phyloP scores from a whole-genome alignment of 257 asterid species.

The Solanum habrochaites region DNA sequence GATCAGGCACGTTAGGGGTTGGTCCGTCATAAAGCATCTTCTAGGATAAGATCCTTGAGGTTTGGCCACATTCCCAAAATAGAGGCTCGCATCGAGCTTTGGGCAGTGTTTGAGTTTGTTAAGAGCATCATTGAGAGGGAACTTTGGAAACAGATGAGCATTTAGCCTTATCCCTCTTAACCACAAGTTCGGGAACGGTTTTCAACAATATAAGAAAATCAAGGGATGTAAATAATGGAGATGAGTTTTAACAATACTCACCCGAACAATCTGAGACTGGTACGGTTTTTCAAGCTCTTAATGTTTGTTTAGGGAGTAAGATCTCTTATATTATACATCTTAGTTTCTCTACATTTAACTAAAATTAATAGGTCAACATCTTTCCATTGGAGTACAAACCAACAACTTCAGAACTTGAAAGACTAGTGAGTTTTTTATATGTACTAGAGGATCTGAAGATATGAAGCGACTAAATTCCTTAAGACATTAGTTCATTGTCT shows the following conservation, averaged over 20 bases:
- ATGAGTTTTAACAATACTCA: too few species aligned
- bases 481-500: background rate
- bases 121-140: too few species aligned
- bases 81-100: too few species aligned
- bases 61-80: too few species aligned
- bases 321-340: fast-evolving
- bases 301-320: background rate
- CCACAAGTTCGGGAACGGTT: too few species aligned
- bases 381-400: background rate
- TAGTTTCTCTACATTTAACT: background rate
- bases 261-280: background rate
- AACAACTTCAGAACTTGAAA: background rate
- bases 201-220: too few species aligned
- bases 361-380: background rate
- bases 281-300: background rate
- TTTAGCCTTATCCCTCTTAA: too few species aligned
- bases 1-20: background rate
- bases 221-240: too few species aligned
- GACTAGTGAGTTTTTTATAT: background rate
- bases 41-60: too few species aligned
- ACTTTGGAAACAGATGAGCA: too few species aligned
- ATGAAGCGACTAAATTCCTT: background rate
- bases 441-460: too few species aligned
- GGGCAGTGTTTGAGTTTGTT: fast-evolving
- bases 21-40: background rate